These are phyloP conservation scores for Lactarius trivialis DNA, from an alignment of 768 basidiomycete species.

Conservation along the genomic window DNA sequence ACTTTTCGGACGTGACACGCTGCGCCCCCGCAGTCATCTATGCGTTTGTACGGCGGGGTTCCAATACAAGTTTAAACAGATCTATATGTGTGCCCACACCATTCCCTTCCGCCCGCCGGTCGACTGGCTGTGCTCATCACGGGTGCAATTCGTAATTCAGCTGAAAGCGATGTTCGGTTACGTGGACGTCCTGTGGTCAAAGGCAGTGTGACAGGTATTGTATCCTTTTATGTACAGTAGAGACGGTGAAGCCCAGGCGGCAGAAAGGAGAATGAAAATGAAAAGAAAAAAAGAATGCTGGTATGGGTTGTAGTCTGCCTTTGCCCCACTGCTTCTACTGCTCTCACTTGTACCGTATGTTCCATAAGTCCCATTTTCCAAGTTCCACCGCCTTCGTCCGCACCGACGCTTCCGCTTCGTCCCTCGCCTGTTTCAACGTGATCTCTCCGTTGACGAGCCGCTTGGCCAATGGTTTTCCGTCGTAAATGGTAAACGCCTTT, in stretches of 20 bases:
- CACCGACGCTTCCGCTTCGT: background rate
- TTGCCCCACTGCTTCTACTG: background rate
- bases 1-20: background rate
- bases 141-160: background rate
- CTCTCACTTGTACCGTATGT: background rate
- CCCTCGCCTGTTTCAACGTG: background rate
- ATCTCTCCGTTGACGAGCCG: slow-evolving; percentile 3
- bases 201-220: background rate
- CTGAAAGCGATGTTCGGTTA: background rate
- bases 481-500: background rate
- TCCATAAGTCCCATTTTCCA: background rate
- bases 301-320: background rate
- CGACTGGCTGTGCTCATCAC: background rate
- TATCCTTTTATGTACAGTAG: background rate
- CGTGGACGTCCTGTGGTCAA: no score
- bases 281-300: background rate
- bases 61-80: background rate
- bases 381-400: background rate
- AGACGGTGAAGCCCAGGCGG: background rate
- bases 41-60: no score
- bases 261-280: no score
- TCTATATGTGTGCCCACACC: background rate
- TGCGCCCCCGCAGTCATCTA: no score
- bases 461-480: background rate
- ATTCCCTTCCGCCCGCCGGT: background rate